These are phyloP conservation scores for Beauveria rudraprayagi DNA, from an alignment of 2,329 filamentous ascomycete genomes.

Conservation along the genomic window DNA sequence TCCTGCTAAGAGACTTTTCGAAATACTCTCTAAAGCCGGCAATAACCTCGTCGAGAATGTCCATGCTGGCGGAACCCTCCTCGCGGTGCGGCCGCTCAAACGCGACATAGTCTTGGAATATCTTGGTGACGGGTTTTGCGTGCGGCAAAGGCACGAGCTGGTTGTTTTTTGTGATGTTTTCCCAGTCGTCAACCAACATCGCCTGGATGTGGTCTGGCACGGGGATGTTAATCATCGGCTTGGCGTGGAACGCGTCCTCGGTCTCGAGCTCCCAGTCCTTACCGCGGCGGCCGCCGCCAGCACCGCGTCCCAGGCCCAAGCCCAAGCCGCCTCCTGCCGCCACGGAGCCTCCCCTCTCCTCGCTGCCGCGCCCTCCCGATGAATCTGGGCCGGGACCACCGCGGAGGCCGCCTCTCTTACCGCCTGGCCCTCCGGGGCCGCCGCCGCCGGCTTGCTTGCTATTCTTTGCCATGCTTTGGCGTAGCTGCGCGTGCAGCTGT, in stretches of 20 bases:
- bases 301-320: slow-evolving; percentile 36
- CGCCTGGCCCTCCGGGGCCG: slow-evolving; percentile 16
- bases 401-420: not conserved
- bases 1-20: slow-evolving; percentile 77
- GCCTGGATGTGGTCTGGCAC: slow-evolving; percentile 88
- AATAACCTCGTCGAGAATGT: slow-evolving; percentile 85
- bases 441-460: slow-evolving; percentile 34
- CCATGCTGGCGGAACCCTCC: slow-evolving; percentile 60
- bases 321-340: slow-evolving; percentile 43
- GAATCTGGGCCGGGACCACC: slow-evolving; percentile 31
- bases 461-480: slow-evolving; percentile 45
- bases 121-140: slow-evolving; percentile 62
- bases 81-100: slow-evolving; percentile 60
- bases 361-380: slow-evolving; percentile 60
- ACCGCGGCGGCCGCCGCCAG: slow-evolving; percentile 62
- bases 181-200: slow-evolving; percentile 95
- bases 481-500: slow-evolving; percentile 62
- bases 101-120: slow-evolving; percentile 72
- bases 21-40: slow-evolving; percentile 88
- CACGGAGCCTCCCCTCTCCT: slow-evolving; percentile 56
- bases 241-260: slow-evolving; percentile 81
- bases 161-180: slow-evolving; percentile 93
- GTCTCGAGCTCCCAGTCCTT: slow-evolving; percentile 78
- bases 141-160: slow-evolving; percentile 82
- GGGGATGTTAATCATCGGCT: slow-evolving; percentile 77